Base-by-base conservation (phyloP, 768 basidiomycete species). In the Leccinum rimulosum region DNA sequence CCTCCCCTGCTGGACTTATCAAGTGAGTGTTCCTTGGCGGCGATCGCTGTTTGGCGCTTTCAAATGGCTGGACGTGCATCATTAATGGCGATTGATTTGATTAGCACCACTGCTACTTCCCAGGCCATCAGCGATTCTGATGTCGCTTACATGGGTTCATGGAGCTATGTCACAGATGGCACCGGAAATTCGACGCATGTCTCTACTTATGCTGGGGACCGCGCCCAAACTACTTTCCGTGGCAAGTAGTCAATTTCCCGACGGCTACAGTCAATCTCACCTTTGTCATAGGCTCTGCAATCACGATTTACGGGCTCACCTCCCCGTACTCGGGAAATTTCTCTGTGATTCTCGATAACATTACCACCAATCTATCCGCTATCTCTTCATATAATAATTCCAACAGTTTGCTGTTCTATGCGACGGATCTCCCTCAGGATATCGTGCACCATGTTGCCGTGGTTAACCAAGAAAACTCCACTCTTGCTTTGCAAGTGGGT, bases 401-500 rank as follows among this genome's bases (percentile, higher is more conserved):
- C 50, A 68, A 81, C 57, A 76, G 84, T 11, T 74, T 90, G 4
- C 76, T 93, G 11, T 92, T 85, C 68, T 86, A 80, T 64, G 79
- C 82, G 40, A 83, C 83, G 19, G 84, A 82, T 17, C 79, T 93
- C 49, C 77, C 89, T 63, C 76, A 81, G 14, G 73, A 71, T 53
- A 33, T 62, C 7, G 55, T 64, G 14, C 89, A 93, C 67, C 66
- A 74, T 4, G 66, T 93, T 25, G 68, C 77, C 12, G 73, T 93
- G 40, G 73, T 72, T 30, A 92, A 93, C 68, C 75, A 76, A 38
- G 82, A 83, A 59, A 81, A 82, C 43, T 68, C 75, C 2, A 78
- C 79, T 12, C 70, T 91, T 25, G 77, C 80, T 4, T 50, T 87
- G 35, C 72, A 73, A 11, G 73, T 81, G 8, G 79, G 75, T 36